Evolutionary conservation across 495 filamentous ascomycete species (phyloP), one percentile per base, ranked within the genome.

Genomic region (Massariosphaeria phaeospora): DNA sequence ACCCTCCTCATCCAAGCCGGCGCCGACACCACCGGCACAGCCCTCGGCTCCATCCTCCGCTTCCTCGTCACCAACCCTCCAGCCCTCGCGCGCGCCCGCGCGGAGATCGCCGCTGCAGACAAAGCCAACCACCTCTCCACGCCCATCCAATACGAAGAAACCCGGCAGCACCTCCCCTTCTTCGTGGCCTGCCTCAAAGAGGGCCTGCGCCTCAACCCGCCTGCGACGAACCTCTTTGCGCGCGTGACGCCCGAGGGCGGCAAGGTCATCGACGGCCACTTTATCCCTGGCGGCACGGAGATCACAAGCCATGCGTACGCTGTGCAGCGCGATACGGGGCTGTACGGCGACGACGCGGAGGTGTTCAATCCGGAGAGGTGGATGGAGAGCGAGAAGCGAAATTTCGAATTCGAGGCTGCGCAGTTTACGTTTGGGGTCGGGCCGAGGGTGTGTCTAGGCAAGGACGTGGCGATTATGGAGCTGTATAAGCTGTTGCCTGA

Each of bases 121-220:
- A 43, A 47, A 0, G 58, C 61, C 12, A 71, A 72, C 31, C 59
- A n/a, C 15, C 68, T 77, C 35, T 68, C 73, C 10, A 56, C 41
- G 11, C 48, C 67, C 9, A 52, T 71, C 71, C 12, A 76, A 69
- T 36, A 75, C 71, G 50, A 53, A 24, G 49, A 59, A 23, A 59
- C 49, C 3, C 49, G 56, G 9, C 24, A 48, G 10, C 66, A 54
- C 78, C 69, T 81, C 26, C 70, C 76, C 0, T 86, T 84, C 68
- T 70, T 86, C 31, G 76, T 79, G 46, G 83, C 83, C 0, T 81
- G 79, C 52, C 75, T 87, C 45, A 84, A 83, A 59, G 84, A 87
- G 67, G 74, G 55, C 6, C 36, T 64, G 0, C 51, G 83, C 30
- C 62, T 85, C n/a, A 76, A 83, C 10, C 83, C 84, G 1, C 75